Conservation (phyloP, 306 rosid genomes). For the Fragaria vesca region DNA sequence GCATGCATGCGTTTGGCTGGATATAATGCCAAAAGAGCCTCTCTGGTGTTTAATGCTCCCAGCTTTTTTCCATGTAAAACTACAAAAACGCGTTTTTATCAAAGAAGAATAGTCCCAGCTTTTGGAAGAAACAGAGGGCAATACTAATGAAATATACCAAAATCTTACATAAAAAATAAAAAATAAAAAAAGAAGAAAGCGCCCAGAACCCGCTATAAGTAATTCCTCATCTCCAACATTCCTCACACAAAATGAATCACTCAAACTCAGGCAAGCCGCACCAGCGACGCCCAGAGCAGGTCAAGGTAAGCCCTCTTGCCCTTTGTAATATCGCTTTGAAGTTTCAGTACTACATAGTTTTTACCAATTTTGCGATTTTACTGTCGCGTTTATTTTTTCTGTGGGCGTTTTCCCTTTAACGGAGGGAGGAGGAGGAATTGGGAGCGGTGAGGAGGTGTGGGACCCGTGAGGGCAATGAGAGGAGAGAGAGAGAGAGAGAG, state of each 20-base stretch:
- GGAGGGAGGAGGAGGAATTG: background rate
- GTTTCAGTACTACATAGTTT: accelerated
- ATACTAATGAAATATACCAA: background rate
- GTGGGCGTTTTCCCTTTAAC: background rate
- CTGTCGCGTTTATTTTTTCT: background rate
- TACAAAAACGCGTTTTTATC: background rate
- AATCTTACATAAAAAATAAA: background rate
- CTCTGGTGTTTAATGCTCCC: background rate
- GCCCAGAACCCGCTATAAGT: background rate
- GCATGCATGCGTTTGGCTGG: slow-evolving; percentile 5
- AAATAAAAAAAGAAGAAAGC: background rate
- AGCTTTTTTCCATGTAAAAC: background rate
- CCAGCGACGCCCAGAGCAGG: background rate
- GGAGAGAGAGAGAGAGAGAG: slow-evolving; percentile 23
- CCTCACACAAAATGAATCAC: background rate
- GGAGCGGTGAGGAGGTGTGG: slow-evolving; percentile 37
- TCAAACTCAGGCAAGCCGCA: background rate
- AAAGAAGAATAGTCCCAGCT: background rate
- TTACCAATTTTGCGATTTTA: no score
- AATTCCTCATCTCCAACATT: background rate
- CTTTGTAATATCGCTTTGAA: accelerated
- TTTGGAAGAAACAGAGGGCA: background rate
- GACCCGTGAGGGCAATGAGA: slow-evolving; percentile 36
- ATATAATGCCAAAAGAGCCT: background rate
- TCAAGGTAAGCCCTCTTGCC: background rate